Conservation (phyloP, 2,329 filamentous ascomycete genomes). For the Ceratocystiopsis brevicomis region DNA sequence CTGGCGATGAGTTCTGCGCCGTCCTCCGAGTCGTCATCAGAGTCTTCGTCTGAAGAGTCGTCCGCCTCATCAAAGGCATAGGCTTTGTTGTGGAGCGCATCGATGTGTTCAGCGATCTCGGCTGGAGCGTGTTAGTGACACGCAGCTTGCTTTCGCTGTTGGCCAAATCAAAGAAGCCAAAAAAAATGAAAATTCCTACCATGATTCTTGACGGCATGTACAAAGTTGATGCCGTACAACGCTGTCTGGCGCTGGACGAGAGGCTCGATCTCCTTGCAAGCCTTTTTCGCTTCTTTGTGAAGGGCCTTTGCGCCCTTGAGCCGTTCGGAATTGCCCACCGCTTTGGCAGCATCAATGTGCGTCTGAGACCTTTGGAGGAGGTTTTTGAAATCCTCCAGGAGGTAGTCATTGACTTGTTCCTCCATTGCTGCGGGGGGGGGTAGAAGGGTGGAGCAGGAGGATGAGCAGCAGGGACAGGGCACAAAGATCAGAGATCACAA, state of each 20-base stretch:
- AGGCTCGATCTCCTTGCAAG: slow-evolving; percentile 28
- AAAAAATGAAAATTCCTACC: slow-evolving; percentile 18
- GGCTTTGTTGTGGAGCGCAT: slow-evolving; percentile 28
- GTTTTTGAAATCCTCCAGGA: slow-evolving; percentile 31
- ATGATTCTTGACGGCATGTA: slow-evolving; percentile 33
- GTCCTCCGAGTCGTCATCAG: too few species aligned
- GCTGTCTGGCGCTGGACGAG: slow-evolving; percentile 28
- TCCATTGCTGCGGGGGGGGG: slow-evolving; percentile 7
- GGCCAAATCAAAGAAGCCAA: too few species aligned
- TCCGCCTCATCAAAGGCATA: slow-evolving; percentile 35
- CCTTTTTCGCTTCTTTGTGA: slow-evolving; percentile 19
- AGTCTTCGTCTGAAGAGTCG: too few species aligned
- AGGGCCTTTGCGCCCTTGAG: slow-evolving; percentile 24
- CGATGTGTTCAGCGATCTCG: slow-evolving; percentile 28
- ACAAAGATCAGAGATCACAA: too few species aligned
- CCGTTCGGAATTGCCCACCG: slow-evolving; percentile 25
- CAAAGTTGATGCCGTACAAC: slow-evolving; percentile 30
- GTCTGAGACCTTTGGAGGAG: slow-evolving; percentile 30
- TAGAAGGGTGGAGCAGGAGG: background rate
- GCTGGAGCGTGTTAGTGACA: slow-evolving; percentile 17
- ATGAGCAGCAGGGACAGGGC: background rate
- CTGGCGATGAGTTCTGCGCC: slow-evolving; percentile 11
- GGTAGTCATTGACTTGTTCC: slow-evolving; percentile 19
- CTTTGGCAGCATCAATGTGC: slow-evolving; percentile 27
- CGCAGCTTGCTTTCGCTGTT: too few species aligned